Evolutionary conservation across 2,329 filamentous ascomycete genomes (phyloP), one percentile per base, ranked within the genome.

Genomic region (Juglanconis juglandina): DNA sequence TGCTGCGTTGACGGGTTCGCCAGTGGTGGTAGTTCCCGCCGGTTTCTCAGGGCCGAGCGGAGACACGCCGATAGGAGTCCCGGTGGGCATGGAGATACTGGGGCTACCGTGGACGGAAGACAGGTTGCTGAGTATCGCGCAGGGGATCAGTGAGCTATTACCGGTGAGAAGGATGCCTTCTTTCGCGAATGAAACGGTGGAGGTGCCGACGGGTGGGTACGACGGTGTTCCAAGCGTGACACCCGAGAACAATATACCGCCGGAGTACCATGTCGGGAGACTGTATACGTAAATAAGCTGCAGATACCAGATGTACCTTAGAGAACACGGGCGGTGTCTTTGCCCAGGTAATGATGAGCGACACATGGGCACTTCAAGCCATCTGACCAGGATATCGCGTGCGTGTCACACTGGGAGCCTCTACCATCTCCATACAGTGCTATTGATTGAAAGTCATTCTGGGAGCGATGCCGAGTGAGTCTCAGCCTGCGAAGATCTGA

Each of bases 71-170:
- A 67, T 79, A 37, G 86, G 86, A 2, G 77, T 89, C 5, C 86
- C 86, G 0, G 79, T 89, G 44, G 86, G 87, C 0, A 81, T 88
- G 78, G 86, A 89, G 72, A 81, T 89, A 30, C 67, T 89, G 60
- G 85, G 86, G 0, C 66, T 75, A 61, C 79, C 79, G 4, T 87
- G 81, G 77, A 76, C 71, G 2, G 87, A 89, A 65, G 74, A 73
- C 44, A 77, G 76, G 65, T 68, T 87, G 62, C 68, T 87, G 51
- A 74, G 76, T 48, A 77, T 87, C 39, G 85, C 81, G n/a, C 79
- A 75, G 59, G 69, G 73, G 50, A 73, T 86, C 33, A 79, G 83
- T 66, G 68, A 72, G 49, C 65, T 82, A 50, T 70, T 75, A 30
- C 75, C 77, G 60, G 70, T 79, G 30, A 77, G 83, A 61, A 77